Percentiles rank a stretch among this genome's conserved stretches.
Conservation (phyloP, 345 rosid genomes). For the Brassica cretica region DNA sequence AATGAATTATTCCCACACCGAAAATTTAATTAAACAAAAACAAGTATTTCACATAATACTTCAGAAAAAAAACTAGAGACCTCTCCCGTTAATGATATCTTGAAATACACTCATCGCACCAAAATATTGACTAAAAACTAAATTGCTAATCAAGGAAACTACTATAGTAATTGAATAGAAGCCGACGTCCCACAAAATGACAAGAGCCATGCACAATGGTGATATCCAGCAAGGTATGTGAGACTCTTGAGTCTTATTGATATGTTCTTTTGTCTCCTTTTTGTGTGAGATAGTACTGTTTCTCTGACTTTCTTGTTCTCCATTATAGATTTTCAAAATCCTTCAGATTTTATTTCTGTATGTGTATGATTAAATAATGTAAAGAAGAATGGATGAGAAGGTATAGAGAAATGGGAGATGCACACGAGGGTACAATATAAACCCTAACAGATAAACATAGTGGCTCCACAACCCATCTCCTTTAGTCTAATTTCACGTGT, state of each 20-base stretch:
- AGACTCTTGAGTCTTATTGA: slow-evolving; percentile 21
- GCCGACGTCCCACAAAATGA: slow-evolving; percentile 38
- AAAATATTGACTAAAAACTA: not conserved
- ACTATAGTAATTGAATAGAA: not conserved
- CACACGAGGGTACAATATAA: slow-evolving; percentile 13
- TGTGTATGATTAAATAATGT: not conserved
- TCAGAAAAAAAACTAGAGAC: not conserved
- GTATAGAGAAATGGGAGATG: not conserved
- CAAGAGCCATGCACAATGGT: slow-evolving; percentile 40
- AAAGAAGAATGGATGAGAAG: not conserved
- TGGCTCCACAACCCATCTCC: slow-evolving; percentile 42
- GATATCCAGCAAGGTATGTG: slow-evolving; percentile 36
- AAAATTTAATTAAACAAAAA: not conserved
- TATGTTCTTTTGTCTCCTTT: slow-evolving; percentile 35
- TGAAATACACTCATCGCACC: slow-evolving; percentile 15
- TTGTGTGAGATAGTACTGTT: slow-evolving; percentile 28
- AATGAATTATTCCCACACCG: not conserved
- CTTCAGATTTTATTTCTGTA: slow-evolving; percentile 4
- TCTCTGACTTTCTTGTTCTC: slow-evolving; percentile 37
- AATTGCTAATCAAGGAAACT: not conserved
- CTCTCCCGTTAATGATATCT: not conserved
- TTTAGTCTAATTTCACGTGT: slow-evolving; percentile 36
- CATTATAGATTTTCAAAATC: slow-evolving; percentile 32
- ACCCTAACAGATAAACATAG: slow-evolving; percentile 27
- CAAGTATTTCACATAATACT: not conserved